Base-by-base conservation (phyloP, 371 early-diverging fungal species). In the Rhizopus stolonifer region DNA sequence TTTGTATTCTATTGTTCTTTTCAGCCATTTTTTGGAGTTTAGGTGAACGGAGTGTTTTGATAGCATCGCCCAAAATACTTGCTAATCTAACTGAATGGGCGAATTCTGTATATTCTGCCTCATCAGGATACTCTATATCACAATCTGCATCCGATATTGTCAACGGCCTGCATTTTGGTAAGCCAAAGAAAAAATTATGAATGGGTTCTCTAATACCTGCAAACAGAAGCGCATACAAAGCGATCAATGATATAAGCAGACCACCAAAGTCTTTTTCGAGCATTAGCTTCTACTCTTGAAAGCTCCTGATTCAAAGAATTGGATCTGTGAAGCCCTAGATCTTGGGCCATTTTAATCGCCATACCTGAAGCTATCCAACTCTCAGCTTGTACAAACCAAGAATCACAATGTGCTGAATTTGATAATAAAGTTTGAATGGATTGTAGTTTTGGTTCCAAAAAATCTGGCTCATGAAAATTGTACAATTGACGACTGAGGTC, bases 271-370 rank as follows among this genome's bases (percentile, higher is more conserved):
- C 71, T 61, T 39, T 60, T 70, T 18, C 56, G 39, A 13, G 66
- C 55, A 31, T 68, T 69, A 10, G 38, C 42, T 0, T 48, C 46
- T 25, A 54, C 56, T 23, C 52, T 54, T 10, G 64, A 49, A 9
- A 61, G n/a, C 13, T 47, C 53, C n/a, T 58, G 52, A 18, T 50
- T 49, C 48, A 55, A 60, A 1, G 60, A 58, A 38, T 57, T 68
- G 26, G 74, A 65, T 38, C 74, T 61, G 50, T 74, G 74, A 7
- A 74, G 34, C 6, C 74, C 74, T 24, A 74, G 47, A 40, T 70
- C 74, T 36, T 74, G 74, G 0, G 74, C 74, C 74, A 74, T 70
- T 55, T 74, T 74, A 7, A 69, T 67, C 4, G 69, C 74, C 7
- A 74, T 58, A 52, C 74, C 68, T n/a, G 58, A 60, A 11, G 46